Evolutionary conservation across 1,139 yeast genomes (phyloP), one percentile per base, ranked within the genome.

Genomic region (Candida sojae): DNA sequence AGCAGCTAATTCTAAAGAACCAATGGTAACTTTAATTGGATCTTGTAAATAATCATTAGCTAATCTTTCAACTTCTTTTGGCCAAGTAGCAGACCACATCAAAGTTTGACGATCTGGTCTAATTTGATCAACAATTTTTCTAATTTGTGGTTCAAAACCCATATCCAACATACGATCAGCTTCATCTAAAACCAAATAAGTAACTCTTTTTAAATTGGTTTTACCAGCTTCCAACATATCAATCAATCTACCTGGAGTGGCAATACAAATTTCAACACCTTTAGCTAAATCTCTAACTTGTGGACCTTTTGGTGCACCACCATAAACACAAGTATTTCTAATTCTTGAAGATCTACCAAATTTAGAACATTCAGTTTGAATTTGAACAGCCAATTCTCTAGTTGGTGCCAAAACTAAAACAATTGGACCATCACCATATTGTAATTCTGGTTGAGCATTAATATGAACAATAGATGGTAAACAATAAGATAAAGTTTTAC

Each of bases 81-180:
- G 99, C 99, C 99, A 93, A 48, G 99, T 93, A 59, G 99, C 99
- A 57, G 98, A 91, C 98, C 98, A 93, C 97, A 93, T 89, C 66
- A 93, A 82, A 53, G 99, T 93, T 79, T 93, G 99, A 76, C 97
- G 88, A 70, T 91, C 97, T 54, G 97, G 97, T 75, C 97, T 86
- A 66, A 90, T 90, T 78, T 89, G 96, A 63, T 89, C 96, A 59
- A 91, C 90, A 70, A 90, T 91, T 75, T 89, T 89, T 78, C 97
- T 83, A 71, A 90, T 90, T 77, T 89, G 96, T 57, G 96, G 96
- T 76, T 90, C 97, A 70, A 90, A 90, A 66, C 97, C 97, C 97
- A 90, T 90, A 77, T 91, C 97, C 75, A 90, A 83, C 95, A 88
- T 88, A 76, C 96, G 83, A 70, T 88, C 96, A 61, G 97, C 97